Evolutionary conservation across 768 basidiomycete genomes (phyloP), one percentile per base, ranked within the genome.

Genomic region (Auricularia cornea): DNA sequence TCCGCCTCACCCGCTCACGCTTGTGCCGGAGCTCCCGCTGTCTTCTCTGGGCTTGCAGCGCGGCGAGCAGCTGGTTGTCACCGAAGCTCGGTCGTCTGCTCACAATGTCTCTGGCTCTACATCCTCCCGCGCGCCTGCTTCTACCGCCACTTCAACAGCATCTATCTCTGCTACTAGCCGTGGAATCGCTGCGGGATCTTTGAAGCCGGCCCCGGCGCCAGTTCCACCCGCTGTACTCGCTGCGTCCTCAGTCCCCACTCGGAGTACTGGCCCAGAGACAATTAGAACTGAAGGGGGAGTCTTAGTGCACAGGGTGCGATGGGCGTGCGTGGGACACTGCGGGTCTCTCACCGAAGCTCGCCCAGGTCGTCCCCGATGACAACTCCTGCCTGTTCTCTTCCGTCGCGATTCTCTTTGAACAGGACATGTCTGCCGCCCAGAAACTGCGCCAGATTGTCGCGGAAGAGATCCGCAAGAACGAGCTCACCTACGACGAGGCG

Each of bases 341-440:
- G 10, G 16, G 10, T 38, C 16, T 14, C 35, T 38, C 35, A 38
- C 35, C 16, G n/a, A n/a, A n/a, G n/a, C n/a, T n/a, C n/a, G n/a
- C n/a, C n/a, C n/a, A n/a, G n/a, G n/a, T n/a, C 62, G 92, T 96
- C 20, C 95, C 94, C n/a, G 96, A 98, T 70, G 96, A 98, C 75
- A 98, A 98, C 70, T 90, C 93, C 1, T 98, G 96, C 73, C 78
- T 98, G 32, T 98, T 98, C 77, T 89, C 89, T 3, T 86, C 94
- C 2, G 79, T 92, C 54, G 92, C 90, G 18, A 77, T 96, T 48
- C 78, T 96, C 1, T 95, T 98, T 69, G 86, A 89, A 70, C 93
- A 95, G 69, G 85, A 85, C 63, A 86, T 89, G 14, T 74, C 80
- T n/a, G 87, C 87, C 64, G 89, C 89, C 2, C 77, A 79, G 29